Evolutionary conservation across 1,284 basidiomycete species (phyloP).

Genomic region (Takashimella koratensis): DNA sequence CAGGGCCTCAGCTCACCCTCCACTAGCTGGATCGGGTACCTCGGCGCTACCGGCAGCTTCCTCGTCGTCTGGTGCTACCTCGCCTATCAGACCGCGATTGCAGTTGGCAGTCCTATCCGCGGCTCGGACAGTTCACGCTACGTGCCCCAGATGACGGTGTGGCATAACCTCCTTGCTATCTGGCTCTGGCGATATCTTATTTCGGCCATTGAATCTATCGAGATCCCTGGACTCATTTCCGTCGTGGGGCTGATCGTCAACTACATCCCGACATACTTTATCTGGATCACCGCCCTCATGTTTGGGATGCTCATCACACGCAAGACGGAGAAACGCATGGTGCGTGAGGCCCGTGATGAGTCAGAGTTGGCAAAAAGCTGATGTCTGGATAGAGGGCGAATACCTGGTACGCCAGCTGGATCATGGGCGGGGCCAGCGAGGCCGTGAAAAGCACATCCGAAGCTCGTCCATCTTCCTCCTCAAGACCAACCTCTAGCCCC

Average conservation of each 20-base stretch:
- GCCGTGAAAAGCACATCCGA: not conserved
- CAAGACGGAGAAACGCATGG: slow-evolving; percentile 23
- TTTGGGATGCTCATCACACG: slow-evolving; percentile 33
- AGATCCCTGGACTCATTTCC: slow-evolving; percentile 30
- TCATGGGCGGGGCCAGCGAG: not conserved
- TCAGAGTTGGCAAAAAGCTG: too few relatives aligned
- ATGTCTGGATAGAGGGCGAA: not conserved
- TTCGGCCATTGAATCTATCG: slow-evolving; percentile 23
- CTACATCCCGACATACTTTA: slow-evolving; percentile 33
- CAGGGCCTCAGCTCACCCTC: too few relatives aligned
- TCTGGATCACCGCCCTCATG: slow-evolving; percentile 34
- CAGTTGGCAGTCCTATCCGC: slow-evolving; percentile 13
- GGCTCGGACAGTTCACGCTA: slow-evolving; percentile 13
- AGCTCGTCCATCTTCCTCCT: not conserved
- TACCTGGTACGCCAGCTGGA: not conserved
- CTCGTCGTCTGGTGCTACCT: slow-evolving; percentile 25
- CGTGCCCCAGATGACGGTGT: slow-evolving; percentile 25
- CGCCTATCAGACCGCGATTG: slow-evolving; percentile 23
- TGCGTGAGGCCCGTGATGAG: too few relatives aligned
- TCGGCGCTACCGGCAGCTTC: slow-evolving; percentile 24
- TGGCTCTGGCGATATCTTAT: slow-evolving; percentile 37
- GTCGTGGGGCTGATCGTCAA: slow-evolving; percentile 23
- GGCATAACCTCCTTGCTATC: slow-evolving; percentile 37
- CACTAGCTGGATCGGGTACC: slow-evolving; percentile 33
- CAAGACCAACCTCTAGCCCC: too few relatives aligned